Evolutionary conservation across 345 rosid species (phyloP).

Genomic region (Gynandropsis gynandra): DNA sequence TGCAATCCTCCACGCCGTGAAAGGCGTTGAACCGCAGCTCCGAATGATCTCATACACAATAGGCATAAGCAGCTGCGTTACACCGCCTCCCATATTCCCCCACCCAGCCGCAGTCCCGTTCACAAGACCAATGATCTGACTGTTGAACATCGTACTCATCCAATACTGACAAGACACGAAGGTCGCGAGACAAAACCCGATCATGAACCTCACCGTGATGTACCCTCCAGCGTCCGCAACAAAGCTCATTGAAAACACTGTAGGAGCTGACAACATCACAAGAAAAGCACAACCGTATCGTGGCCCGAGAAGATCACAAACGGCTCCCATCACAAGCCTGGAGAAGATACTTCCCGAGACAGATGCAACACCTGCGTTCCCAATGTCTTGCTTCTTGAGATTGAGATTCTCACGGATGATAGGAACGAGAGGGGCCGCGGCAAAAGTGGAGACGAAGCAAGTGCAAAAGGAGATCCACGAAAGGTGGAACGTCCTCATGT

Average conservation of each 20-base stretch:
- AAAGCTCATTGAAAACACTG: constrained; percentile 68
- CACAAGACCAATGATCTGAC: constrained; percentile 65
- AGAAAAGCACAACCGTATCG: constrained; percentile 68
- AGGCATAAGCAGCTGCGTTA: constrained; percentile 72
- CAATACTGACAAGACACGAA: constrained; percentile 84
- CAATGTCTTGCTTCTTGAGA: constrained; percentile 50
- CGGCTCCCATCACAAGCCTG: constrained; percentile 69
- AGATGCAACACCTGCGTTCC: constrained; percentile 75
- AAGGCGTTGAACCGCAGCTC: constrained; percentile 49
- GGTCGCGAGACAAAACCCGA: constrained; percentile 75
- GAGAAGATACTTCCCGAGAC: constrained; percentile 77
- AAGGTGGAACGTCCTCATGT: constrained; percentile 74
- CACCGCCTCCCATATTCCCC: constrained; percentile 87
- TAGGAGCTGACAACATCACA: constrained; percentile 62
- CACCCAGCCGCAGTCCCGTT: constrained; percentile 82
- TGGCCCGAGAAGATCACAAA: constrained; percentile 64
- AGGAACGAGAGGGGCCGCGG: constrained; percentile 76
- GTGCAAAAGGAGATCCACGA: constrained; percentile 81
- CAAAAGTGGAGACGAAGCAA: constrained; percentile 74
- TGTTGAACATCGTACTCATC: constrained; percentile 87
- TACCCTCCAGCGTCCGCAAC: constrained; percentile 43
- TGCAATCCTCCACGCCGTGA: constrained; percentile 75
- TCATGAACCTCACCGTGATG: constrained; percentile 64
- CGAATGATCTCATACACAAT: constrained; percentile 48
- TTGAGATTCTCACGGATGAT: constrained; percentile 72